phyloP scores from a whole-genome alignment of 2,329 filamentous ascomycete species.

The Botryotinia calthae region DNA sequence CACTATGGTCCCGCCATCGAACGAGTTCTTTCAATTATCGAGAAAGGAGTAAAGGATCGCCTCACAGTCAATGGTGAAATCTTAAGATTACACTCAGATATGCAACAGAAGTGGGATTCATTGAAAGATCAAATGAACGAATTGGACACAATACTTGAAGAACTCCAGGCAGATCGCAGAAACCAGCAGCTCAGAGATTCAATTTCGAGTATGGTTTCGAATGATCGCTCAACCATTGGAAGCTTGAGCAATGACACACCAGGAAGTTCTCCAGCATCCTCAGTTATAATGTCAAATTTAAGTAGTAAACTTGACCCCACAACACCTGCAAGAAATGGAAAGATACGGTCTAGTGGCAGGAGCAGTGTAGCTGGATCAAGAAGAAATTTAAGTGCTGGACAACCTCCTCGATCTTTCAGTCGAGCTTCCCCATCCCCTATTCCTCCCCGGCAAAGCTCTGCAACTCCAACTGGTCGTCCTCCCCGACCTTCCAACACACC shows the following conservation, averaged over 20 bases:
- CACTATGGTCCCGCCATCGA: slow-evolving; percentile 95
- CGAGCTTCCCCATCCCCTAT: slow-evolving; percentile 40
- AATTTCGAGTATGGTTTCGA: slow-evolving; percentile 76
- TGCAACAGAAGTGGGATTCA: slow-evolving; percentile 76
- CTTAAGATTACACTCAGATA: slow-evolving; percentile 77
- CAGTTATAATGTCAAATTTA: slow-evolving; percentile 55
- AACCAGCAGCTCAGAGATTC: slow-evolving; percentile 84
- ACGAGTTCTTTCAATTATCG: slow-evolving; percentile 85
- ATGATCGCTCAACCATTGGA: slow-evolving; percentile 48
- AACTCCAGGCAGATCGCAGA: slow-evolving; percentile 60
- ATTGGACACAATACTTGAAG: slow-evolving; percentile 72
- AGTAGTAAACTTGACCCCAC: slow-evolving; percentile 41
- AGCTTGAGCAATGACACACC: slow-evolving; percentile 47
- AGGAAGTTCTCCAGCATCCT: slow-evolving; percentile 63
- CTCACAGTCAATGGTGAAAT: slow-evolving; percentile 96
- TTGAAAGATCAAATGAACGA: slow-evolving; percentile 75
- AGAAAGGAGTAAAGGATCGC: slow-evolving; percentile 93
- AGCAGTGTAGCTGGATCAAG: slow-evolving; percentile 43
- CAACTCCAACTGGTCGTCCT: slow-evolving; percentile 49
- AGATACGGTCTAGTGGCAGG: slow-evolving; percentile 33
- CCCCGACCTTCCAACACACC: slow-evolving; percentile 46
- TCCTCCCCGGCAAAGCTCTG: slow-evolving; percentile 44
- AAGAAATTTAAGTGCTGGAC: slow-evolving; percentile 44
- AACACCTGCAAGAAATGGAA: slow-evolving; percentile 37
- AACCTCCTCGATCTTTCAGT: slow-evolving; percentile 44